phyloP scores from a whole-genome alignment of 805 yeast genomes.

The Suhomyces pyralidae region DNA sequence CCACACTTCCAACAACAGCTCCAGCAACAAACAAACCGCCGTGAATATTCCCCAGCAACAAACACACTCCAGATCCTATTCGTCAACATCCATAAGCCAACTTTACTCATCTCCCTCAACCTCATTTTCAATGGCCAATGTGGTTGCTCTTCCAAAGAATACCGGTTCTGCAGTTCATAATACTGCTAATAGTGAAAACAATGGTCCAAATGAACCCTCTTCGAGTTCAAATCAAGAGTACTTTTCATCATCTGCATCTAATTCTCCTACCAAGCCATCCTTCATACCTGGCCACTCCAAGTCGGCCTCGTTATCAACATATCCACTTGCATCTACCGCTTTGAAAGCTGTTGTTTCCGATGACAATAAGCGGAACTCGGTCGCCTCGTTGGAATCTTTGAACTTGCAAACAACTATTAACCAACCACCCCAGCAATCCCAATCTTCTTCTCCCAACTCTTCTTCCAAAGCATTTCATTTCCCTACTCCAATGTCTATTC shows the following conservation, averaged over 20 bases:
- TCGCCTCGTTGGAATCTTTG: constrained; percentile 15
- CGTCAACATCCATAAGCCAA: constrained; percentile 27
- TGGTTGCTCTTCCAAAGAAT: constrained; percentile 37
- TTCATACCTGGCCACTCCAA: constrained; percentile 28
- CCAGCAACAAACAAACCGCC: neutral
- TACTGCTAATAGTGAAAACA: neutral
- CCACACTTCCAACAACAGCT: constrained; percentile 2
- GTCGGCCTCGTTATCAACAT: constrained; percentile 30
- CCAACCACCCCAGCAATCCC: constrained; percentile 11
- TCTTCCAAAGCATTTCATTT: constrained; percentile 6
- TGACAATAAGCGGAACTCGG: constrained; percentile 42
- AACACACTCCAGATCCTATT: constrained; percentile 33
- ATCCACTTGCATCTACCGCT: constrained; percentile 62
- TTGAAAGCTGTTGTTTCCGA: constrained; percentile 66
- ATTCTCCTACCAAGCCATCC: constrained; percentile 18
- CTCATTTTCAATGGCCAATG: constrained; percentile 54
- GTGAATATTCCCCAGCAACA: constrained; percentile 6
- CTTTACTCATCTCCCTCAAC: constrained; percentile 65
- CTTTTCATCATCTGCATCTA: constrained; percentile 18
- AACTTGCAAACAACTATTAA: constrained; percentile 9
- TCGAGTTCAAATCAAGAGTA: constrained; percentile 2
- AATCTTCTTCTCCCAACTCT: constrained; percentile 9
- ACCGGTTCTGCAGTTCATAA: neutral
- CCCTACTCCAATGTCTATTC: constrained; percentile 8
- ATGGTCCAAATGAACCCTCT: neutral